Evolutionary conservation across 768 basidiomycete species (phyloP).

Genomic region (Boletus rubescentipes): DNA sequence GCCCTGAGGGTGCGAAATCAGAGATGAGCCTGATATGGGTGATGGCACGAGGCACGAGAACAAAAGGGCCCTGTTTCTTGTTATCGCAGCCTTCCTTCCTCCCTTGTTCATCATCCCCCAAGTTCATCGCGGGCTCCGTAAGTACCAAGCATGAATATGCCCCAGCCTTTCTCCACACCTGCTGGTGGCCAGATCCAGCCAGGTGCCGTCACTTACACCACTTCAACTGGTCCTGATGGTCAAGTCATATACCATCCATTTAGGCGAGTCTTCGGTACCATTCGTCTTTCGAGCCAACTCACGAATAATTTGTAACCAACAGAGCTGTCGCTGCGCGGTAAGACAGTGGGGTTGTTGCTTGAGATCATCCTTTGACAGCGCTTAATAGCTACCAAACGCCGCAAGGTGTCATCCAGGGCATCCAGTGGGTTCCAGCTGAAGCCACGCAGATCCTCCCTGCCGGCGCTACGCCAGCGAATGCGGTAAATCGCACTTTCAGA

Average conservation of each 20-base stretch:
- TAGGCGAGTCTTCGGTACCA: conserved; percentile 47
- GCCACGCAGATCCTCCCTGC: conserved; percentile 57
- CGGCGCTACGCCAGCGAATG: conserved; percentile 58
- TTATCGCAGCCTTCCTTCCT: conserved; percentile 12
- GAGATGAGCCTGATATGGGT: conserved; percentile 35
- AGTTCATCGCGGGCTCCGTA: conserved; percentile 19
- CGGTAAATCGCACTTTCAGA: conserved; percentile 38
- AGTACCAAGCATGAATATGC: conserved; percentile 29
- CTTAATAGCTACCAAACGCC: conserved; percentile 65
- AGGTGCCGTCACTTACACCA: conserved; percentile 75
- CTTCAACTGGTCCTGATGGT: conserved; percentile 61
- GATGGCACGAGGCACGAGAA: conserved; percentile 30
- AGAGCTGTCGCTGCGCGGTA: conserved; percentile 79
- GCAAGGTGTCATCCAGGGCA: conserved; percentile 63
- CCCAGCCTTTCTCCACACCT: conserved; percentile 31
- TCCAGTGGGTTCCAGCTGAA: conserved; percentile 68
- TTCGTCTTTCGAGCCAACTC: conserved; percentile 7
- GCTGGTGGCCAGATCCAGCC: conserved; percentile 50
- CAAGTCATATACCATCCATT: conserved; percentile 67
- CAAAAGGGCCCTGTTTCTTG: conserved; percentile 18
- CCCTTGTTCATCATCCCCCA: conserved; percentile 9
- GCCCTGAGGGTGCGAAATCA: conserved; percentile 16
- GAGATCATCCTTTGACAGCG: conserved; percentile 6
- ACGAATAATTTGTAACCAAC: conserved; percentile 17
- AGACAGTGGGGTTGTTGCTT: conserved; percentile 12